Evolutionary conservation across 805 yeast genomes (phyloP).

Genomic region (Gaillardinia entomophila): DNA sequence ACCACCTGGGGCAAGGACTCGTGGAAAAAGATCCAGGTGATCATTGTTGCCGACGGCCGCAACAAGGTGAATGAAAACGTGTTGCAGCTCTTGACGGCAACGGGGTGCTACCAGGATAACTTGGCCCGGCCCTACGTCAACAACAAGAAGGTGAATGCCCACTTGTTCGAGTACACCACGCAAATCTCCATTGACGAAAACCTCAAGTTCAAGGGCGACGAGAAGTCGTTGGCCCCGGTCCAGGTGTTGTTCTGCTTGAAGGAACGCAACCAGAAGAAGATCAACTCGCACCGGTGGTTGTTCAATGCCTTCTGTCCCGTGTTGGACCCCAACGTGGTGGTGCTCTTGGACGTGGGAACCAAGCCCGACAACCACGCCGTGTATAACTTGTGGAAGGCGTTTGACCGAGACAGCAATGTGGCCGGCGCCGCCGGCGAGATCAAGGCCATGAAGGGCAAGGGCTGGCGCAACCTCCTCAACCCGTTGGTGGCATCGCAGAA

Average conservation of each 20-base stretch:
- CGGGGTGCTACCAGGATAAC: slow-evolving; percentile 97
- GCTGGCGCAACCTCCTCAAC: slow-evolving; percentile 73
- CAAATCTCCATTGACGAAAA: slow-evolving; percentile 90
- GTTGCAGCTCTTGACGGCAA: slow-evolving; percentile 81
- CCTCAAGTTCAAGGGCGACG: slow-evolving; percentile 83
- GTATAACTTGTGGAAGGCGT: slow-evolving; percentile 95
- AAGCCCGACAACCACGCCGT: slow-evolving; percentile 84
- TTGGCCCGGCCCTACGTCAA: slow-evolving; percentile 93
- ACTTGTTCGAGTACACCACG: slow-evolving; percentile 91
- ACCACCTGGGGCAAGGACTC: slow-evolving; percentile 93
- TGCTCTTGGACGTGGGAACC: slow-evolving; percentile 92
- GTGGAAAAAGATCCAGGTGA: slow-evolving; percentile 94
- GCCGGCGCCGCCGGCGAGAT: slow-evolving; percentile 99
- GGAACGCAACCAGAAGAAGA: slow-evolving; percentile 58
- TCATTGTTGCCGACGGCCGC: slow-evolving; percentile 92
- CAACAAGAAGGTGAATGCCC: slow-evolving; percentile 87
- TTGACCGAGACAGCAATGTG: slow-evolving; percentile 91
- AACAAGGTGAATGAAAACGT: slow-evolving; percentile 81
- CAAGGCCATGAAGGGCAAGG: slow-evolving; percentile 89
- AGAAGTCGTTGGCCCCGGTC: slow-evolving; percentile 88
- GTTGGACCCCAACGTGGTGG: slow-evolving; percentile 51
- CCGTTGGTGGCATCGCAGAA: slow-evolving; percentile 96
- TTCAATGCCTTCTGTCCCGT: slow-evolving; percentile 59
- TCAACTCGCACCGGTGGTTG: slow-evolving; percentile 66
- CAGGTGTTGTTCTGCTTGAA: slow-evolving; percentile 74